phyloP scores from a whole-genome alignment of 73 alveolate species.

The Paramecium primaurelia region DNA sequence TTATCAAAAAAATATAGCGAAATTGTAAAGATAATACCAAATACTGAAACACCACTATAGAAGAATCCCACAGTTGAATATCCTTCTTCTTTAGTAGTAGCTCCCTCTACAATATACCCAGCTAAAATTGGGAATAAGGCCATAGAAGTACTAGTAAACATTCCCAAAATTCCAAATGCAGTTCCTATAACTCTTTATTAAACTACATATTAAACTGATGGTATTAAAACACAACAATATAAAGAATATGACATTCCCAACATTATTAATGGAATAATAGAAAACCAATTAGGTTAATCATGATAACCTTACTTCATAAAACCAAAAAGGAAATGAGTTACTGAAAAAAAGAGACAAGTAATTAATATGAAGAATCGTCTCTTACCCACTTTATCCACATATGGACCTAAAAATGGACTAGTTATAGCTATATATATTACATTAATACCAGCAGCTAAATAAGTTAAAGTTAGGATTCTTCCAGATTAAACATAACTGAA shows the following conservation, averaged over 20 bases:
- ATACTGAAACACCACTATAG: neutral
- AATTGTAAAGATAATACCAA: neutral
- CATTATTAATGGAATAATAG: neutral
- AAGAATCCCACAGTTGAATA: slow-evolving; percentile 8
- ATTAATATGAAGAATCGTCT: neutral
- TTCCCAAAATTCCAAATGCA: slow-evolving; percentile 31
- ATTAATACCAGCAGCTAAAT: neutral
- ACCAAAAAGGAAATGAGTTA: slow-evolving; percentile 17
- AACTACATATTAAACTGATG: neutral
- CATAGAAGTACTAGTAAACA: neutral
- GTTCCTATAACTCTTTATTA: slow-evolving; percentile 14
- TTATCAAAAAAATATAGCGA: slow-evolving; percentile 24
- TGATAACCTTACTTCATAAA: neutral
- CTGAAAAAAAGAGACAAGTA: neutral
- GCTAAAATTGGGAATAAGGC: neutral
- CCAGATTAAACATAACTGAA: neutral
- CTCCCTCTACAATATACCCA: neutral
- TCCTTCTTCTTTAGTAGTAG: neutral
- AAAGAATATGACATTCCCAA: neutral
- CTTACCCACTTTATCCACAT: neutral
- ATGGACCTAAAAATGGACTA: slow-evolving; percentile 17
- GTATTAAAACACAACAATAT: slow-evolving; percentile 22
- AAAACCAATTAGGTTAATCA: neutral
- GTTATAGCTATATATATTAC: neutral
- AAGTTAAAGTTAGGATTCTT: neutral